phyloP scores from a whole-genome alignment of 495 filamentous ascomycete genomes.

The Cenococcum geophilum region DNA sequence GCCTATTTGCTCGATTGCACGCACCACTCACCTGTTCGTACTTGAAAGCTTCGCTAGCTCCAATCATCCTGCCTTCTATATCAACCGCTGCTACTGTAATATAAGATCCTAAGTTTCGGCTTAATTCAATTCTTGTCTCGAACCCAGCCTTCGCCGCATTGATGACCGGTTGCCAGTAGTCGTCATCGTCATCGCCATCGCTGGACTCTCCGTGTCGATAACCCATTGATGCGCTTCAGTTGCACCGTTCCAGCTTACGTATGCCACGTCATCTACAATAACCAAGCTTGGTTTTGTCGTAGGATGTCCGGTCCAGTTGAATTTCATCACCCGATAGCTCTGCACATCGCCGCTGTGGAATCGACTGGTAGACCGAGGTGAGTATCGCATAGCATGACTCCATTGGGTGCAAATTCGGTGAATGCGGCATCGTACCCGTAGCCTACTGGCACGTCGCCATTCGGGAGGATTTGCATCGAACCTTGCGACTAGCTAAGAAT shows the following conservation, averaged over 20 bases:
- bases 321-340: constrained; percentile 18
- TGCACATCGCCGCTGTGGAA: constrained; percentile 21
- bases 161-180: not conserved
- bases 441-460: constrained; percentile 31
- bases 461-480: constrained; percentile 31
- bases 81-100: constrained; percentile 4
- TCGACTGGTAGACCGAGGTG: constrained; percentile 22
- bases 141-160: constrained; percentile 8
- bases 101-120: not conserved
- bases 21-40: not conserved
- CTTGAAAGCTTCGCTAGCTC: not conserved
- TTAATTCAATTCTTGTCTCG: constrained; percentile 7
- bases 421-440: constrained; percentile 16
- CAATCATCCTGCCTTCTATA: not conserved
- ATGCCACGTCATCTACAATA: not conserved
- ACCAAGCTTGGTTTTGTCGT: constrained; percentile 10
- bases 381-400: constrained; percentile 28
- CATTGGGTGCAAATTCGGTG: constrained; percentile 23
- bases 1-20: not conserved
- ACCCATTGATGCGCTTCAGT: constrained; percentile 15
- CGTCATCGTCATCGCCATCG: not conserved
- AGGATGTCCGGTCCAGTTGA: constrained; percentile 15
- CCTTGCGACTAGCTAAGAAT: constrained; percentile 32
- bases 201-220: not conserved
- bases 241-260: constrained; percentile 18